Conservation (phyloP, 2,329 filamentous ascomycete species). For the Exophiala lecanii-corni region DNA sequence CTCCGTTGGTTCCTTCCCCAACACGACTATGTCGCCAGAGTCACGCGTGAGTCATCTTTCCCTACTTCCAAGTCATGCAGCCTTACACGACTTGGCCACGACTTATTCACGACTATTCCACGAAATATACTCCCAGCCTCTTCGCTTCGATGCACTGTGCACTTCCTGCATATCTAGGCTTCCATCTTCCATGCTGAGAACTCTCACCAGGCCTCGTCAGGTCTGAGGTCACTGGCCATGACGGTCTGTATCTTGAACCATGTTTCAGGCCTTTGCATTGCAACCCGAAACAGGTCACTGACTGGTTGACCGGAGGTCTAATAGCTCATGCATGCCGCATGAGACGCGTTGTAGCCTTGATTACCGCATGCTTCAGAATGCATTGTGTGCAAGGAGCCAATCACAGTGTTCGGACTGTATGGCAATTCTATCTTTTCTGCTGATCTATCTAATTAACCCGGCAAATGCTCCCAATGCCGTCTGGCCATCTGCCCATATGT, state of each 20-base stretch:
- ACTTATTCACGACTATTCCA: constrained; percentile 16
- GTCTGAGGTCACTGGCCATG: constrained; percentile 8
- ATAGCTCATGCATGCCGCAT: constrained; percentile 1
- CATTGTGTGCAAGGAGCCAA: background rate
- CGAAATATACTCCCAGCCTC: constrained; percentile 12
- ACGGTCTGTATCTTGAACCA: constrained; percentile 2
- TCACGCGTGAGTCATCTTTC: constrained; percentile 15
- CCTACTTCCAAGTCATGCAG: constrained; percentile 3
- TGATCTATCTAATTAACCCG: constrained; percentile 7
- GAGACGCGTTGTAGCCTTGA: no score
- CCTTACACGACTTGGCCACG: constrained; percentile 11
- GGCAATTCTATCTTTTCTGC: constrained; percentile 5
- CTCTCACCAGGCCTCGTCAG: background rate
- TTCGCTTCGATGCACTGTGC: constrained; percentile 19
- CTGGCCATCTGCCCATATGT: constrained; percentile 10
- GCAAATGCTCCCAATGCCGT: background rate
- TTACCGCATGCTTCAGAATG: background rate
- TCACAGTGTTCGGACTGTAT: background rate
- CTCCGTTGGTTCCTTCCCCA: background rate
- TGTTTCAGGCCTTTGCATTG: constrained; percentile 19
- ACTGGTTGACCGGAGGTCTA: constrained; percentile 16
- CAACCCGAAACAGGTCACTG: constrained; percentile 15
- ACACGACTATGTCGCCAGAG: constrained; percentile 12
- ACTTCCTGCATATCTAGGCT: constrained; percentile 8
- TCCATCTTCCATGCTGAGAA: constrained; percentile 6